Evolutionary conservation across 2,329 filamentous ascomycete genomes (phyloP).

Genomic region (Trichothecium sympodiale): DNA sequence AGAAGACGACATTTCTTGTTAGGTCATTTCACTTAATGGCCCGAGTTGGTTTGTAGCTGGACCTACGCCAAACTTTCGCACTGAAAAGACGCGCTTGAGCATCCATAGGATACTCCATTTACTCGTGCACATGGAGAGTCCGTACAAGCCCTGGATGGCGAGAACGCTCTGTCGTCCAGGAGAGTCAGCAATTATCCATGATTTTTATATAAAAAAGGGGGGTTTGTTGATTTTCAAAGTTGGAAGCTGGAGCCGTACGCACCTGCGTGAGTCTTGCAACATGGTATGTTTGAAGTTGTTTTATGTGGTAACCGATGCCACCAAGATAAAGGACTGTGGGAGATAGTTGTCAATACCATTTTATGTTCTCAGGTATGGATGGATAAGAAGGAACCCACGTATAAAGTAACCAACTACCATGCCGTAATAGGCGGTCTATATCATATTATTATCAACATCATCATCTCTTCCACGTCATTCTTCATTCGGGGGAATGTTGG

Average conservation of each 20-base stretch:
- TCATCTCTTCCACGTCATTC: no score
- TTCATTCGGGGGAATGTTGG: no score
- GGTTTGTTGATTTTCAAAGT: no score
- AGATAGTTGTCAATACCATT: no score
- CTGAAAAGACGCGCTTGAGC: constrained; percentile 8
- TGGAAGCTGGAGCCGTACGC: no score
- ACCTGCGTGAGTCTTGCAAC: constrained; percentile 8
- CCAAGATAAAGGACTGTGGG: constrained; percentile 7
- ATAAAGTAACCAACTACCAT: constrained; percentile 7
- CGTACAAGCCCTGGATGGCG: constrained; percentile 8
- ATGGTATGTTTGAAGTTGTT: constrained; percentile 5
- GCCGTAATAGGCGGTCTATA: constrained; percentile 7
- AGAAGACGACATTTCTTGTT: neutral
- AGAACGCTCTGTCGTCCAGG: constrained; percentile 5
- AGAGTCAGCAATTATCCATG: neutral
- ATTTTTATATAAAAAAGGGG: no score
- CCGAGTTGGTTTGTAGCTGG: no score
- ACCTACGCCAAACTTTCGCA: constrained; percentile 6
- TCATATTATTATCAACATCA: neutral
- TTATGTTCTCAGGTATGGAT: no score
- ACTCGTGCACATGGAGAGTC: constrained; percentile 7
- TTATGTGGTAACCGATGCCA: constrained; percentile 8
- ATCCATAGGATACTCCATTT: constrained; percentile 11
- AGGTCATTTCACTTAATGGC: no score
- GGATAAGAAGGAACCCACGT: neutral